Conservation (phyloP, 352 stramenopile species). For the Pythium brachiatum region DNA sequence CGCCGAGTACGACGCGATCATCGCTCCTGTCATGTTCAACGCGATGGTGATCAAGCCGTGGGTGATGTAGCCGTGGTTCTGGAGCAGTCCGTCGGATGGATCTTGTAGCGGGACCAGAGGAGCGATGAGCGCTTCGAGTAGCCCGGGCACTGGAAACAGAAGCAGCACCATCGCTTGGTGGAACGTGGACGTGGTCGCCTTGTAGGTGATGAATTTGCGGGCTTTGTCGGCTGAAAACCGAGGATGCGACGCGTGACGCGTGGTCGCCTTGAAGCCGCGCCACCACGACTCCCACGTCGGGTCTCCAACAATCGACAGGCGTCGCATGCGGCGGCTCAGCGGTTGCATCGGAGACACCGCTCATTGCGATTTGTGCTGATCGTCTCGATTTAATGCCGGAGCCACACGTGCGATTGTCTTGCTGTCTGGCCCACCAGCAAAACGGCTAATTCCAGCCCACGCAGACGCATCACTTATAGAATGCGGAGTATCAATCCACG, state of each 20-base stretch:
- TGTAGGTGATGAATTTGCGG: background rate
- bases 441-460: too few species aligned
- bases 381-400: too few species aligned
- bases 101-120: slow-evolving; percentile 5
- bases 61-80: background rate
- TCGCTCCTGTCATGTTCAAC: background rate
- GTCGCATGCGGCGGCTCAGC: background rate
- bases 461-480: too few species aligned
- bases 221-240: background rate
- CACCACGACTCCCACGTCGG: background rate
- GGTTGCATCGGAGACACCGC: too few species aligned
- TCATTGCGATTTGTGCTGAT: too few species aligned
- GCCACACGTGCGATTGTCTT: too few species aligned
- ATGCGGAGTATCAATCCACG: too few species aligned
- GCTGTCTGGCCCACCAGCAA: too few species aligned
- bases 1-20: slow-evolving; percentile 12
- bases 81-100: background rate
- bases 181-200: background rate
- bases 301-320: background rate
- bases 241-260: background rate
- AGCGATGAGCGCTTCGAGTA: background rate
- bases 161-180: background rate
- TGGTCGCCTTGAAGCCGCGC: background rate
- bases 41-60: background rate
- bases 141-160: background rate